Evolutionary conservation across 2,329 filamentous ascomycete species (phyloP).

Genomic region (Claviceps cyperi): DNA sequence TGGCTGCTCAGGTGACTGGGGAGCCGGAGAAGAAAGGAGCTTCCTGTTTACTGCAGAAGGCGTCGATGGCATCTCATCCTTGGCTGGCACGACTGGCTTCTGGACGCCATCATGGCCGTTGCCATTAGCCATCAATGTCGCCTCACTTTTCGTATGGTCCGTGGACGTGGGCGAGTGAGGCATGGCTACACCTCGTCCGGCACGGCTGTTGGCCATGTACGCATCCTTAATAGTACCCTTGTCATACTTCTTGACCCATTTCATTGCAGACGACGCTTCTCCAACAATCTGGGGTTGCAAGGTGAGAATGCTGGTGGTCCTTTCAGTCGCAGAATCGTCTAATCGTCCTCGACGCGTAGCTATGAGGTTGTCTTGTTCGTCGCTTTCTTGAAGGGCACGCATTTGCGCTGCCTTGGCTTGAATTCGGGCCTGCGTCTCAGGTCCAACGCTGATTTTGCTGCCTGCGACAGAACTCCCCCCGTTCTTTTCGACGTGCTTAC

Average conservation of each 20-base stretch:
- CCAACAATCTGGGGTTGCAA: conserved; percentile 71
- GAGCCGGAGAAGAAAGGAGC: not conserved
- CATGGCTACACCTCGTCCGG: conserved; percentile 47
- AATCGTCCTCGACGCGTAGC: conserved; percentile 36
- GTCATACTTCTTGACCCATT: conserved; percentile 93
- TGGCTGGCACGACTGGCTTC: conserved; percentile 26
- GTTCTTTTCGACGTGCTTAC: conserved; percentile 41
- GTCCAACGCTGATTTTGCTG: conserved; percentile 75
- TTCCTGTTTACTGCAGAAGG: conserved; percentile 2
- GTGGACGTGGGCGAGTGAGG: conserved; percentile 19
- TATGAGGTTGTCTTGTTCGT: conserved; percentile 28
- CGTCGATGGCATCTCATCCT: conserved; percentile 15
- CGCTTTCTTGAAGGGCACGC: conserved; percentile 54
- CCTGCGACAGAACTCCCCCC: conserved; percentile 24
- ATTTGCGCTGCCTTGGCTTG: conserved; percentile 80
- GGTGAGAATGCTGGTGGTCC: conserved; percentile 83
- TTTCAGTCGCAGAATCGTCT: conserved; percentile 45
- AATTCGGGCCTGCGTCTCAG: conserved; percentile 85
- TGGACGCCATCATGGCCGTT: not conserved
- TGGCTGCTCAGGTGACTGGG: not conserved
- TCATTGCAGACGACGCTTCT: conserved; percentile 86
- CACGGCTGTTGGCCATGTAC: conserved; percentile 63
- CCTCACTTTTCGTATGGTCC: conserved; percentile 14
- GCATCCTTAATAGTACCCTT: conserved; percentile 72
- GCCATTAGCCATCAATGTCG: conserved; percentile 4